Conservation (phyloP, 1,139 yeast species). For the Diutina catenulata region DNA sequence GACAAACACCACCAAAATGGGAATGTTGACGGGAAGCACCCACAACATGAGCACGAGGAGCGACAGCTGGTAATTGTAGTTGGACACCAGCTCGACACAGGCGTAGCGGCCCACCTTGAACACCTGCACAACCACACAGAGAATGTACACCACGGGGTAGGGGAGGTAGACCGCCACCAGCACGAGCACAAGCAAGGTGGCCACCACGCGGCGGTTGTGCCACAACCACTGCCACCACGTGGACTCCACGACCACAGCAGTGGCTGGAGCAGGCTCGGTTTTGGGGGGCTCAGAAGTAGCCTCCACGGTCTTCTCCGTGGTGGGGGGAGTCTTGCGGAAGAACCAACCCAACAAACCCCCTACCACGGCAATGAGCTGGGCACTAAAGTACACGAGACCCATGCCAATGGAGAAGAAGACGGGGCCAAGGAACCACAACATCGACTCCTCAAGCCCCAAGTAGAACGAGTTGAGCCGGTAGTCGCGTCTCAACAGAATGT, state of each 20-base stretch:
- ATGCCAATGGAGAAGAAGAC: constrained; percentile 40
- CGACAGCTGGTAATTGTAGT: constrained; percentile 40
- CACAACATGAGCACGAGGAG: constrained; percentile 32
- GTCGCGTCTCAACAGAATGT: constrained; percentile 14
- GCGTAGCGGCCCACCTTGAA: constrained; percentile 18
- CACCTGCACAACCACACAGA: constrained; percentile 43
- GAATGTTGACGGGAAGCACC: constrained; percentile 58
- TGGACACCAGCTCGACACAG: neutral
- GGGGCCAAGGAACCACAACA: constrained; percentile 48
- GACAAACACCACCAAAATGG: constrained; percentile 56
- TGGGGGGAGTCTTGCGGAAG: too few relatives aligned
- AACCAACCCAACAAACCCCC: neutral
- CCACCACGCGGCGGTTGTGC: neutral
- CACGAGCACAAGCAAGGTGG: neutral
- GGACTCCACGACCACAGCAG: neutral
- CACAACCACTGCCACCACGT: neutral
- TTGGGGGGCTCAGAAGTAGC: too few relatives aligned
- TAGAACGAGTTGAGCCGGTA: constrained; percentile 32
- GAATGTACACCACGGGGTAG: constrained; percentile 62
- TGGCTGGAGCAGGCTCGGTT: too few relatives aligned
- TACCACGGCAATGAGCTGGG: constrained; percentile 6
- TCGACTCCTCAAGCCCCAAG: constrained; percentile 53
- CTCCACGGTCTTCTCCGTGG: too few relatives aligned
- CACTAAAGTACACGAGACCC: constrained; percentile 10
- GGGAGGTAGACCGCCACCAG: constrained; percentile 55